Evolutionary conservation across 2,329 filamentous ascomycete species (phyloP).

Genomic region (Paraphoma chrysanthemicola): DNA sequence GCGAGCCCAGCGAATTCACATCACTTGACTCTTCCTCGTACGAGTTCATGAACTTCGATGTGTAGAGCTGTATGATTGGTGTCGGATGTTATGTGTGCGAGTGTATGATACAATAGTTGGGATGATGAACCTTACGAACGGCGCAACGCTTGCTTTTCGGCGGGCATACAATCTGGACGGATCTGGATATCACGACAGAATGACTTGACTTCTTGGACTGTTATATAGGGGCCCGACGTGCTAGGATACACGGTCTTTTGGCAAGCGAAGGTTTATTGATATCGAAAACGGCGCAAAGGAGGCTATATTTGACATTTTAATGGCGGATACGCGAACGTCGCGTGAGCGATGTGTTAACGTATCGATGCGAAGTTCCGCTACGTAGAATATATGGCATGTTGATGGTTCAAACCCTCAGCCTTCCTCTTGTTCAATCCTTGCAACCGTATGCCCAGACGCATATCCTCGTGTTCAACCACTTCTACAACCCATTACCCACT

Average conservation of each 20-base stretch:
- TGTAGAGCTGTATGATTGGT: conserved; percentile 22
- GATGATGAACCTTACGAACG: conserved; percentile 35
- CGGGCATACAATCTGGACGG: conserved; percentile 4
- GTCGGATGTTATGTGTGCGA: conserved; percentile 6
- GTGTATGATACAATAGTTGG: conserved; percentile 37
- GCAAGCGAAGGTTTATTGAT: conserved; percentile 11
- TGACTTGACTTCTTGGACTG: conserved; percentile 23
- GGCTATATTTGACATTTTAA: conserved; percentile 6
- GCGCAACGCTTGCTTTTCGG: conserved; percentile 4
- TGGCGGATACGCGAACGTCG: conserved; percentile 1
- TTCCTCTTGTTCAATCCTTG: too few species aligned
- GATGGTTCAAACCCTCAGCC: not conserved
- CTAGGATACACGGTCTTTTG: conserved; percentile 19
- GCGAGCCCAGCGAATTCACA: conserved; percentile 33
- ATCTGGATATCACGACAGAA: conserved; percentile 22
- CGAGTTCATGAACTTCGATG: conserved; percentile 45
- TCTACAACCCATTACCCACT: too few species aligned
- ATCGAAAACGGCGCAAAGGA: conserved; percentile 6
- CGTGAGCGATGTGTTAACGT: not conserved
- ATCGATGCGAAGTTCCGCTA: not conserved
- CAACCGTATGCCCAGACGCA: too few species aligned
- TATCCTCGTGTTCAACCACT: too few species aligned
- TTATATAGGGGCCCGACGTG: conserved; percentile 18
- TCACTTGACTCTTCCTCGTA: conserved; percentile 37
- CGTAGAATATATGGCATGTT: not conserved